Conservation (phyloP, 2,329 filamentous ascomycete species). For the Clonostachys rhizophaga region DNA sequence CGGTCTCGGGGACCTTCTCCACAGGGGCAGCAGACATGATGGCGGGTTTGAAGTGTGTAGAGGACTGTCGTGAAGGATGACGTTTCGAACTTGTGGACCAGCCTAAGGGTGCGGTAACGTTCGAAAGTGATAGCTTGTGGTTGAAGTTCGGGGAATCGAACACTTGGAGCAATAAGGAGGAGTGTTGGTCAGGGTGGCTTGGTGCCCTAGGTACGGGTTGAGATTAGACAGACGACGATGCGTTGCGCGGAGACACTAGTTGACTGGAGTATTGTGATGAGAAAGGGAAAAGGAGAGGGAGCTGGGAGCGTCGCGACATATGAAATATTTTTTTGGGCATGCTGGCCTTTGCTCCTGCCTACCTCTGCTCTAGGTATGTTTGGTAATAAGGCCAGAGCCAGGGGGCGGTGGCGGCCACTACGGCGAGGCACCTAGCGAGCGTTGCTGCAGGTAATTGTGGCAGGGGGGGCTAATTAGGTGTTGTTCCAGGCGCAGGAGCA, state of each 20-base stretch:
- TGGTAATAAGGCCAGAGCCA: neutral
- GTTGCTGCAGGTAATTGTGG: neutral
- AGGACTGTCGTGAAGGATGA: conserved; percentile 25
- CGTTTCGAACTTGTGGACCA: conserved; percentile 25
- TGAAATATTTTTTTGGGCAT: conserved; percentile 33
- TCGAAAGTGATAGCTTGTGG: conserved; percentile 24
- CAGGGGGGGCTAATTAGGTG: neutral
- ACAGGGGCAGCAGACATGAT: conserved; percentile 79
- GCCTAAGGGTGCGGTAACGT: conserved; percentile 27
- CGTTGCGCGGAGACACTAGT: conserved; percentile 42
- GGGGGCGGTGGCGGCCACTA: neutral
- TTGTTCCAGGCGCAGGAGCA: conserved; percentile 5
- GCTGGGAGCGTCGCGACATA: conserved; percentile 20
- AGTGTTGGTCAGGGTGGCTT: conserved; percentile 71
- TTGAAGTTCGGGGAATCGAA: conserved; percentile 42
- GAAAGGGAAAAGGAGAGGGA: conserved; percentile 21
- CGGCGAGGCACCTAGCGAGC: too few species aligned
- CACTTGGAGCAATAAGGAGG: conserved; percentile 66
- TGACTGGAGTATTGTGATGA: conserved; percentile 38
- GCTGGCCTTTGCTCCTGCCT: neutral
- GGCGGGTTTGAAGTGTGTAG: conserved; percentile 42
- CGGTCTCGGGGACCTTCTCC: conserved; percentile 62
- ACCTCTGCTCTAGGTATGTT: neutral
- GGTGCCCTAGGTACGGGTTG: conserved; percentile 70
- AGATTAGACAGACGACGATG: conserved; percentile 38